Evolutionary conservation across 2,329 filamentous ascomycete genomes (phyloP), one percentile per base, ranked within the genome.

Genomic region (Xylaria sp.): DNA sequence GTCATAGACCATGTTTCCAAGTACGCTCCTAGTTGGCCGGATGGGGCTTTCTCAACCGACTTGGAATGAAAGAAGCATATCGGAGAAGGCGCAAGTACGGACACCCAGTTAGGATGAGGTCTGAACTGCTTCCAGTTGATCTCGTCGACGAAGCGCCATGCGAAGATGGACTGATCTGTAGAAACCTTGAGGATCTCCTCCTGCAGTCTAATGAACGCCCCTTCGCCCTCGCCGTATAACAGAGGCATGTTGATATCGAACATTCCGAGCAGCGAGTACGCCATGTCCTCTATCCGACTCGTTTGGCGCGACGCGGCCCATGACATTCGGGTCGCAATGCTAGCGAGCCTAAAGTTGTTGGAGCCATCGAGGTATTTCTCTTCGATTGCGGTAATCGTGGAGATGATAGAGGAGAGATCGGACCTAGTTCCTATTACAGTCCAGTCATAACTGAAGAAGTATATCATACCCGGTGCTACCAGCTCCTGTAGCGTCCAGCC

Each of bases 221-320:
- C 13, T 13, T 18, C 18, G 13, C 48, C 23, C 18, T 51, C 48
- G 6, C 48, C 48, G 12, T 51, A 51, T 4, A 51, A 20, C 10
- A 51, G 4, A n/a, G 48, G 48, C 48, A 51, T 51, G 48, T 51
- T 51, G 10, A 51, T 18, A 20, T 51, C 48, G 15, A 51, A 51
- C 7, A 51, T 51, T 13, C 48, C 48, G 7, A 51, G 13, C 48
- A 51, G 48, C 13, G 13, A 51, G 20, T 51, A 51, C 23, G 48
- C 48, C 18, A 13, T 18, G 10, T 51, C 48, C 48, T 51, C 48
- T 25, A 8, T 25, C 4, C 48, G 23, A 8, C 13, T n/a, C 10
- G 48, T 51, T 20, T 51, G 48, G 13, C 48, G 48, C 8, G 13
- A 10, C 9, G 48, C 48, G 8, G 48, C 48, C 48, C 48, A 51